phyloP scores from a whole-genome alignment of 1,139 yeast genomes.

The Taiozyma onychis region DNA sequence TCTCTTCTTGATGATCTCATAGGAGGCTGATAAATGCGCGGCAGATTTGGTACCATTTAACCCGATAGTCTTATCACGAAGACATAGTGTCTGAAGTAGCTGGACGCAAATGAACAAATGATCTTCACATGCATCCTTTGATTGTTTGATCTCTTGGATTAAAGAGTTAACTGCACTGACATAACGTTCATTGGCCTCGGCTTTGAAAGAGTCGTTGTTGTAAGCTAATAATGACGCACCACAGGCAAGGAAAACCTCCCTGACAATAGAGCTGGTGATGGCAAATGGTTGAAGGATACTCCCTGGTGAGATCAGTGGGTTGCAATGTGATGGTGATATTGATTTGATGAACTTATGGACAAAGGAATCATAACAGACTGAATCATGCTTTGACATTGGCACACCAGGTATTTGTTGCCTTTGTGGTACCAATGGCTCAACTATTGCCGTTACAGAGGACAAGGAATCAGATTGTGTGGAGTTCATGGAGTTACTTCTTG shows the following conservation, averaged over 20 bases:
- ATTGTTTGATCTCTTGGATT: conserved; percentile 14
- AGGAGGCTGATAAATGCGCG: conserved; percentile 26
- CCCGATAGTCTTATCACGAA: conserved; percentile 26
- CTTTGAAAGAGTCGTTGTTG: conserved; percentile 13
- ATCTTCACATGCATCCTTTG: conserved; percentile 21
- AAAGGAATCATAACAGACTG: conserved; percentile 24
- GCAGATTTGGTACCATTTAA: conserved; percentile 25
- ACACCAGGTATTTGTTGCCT: conserved; percentile 18
- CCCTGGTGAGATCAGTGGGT: conserved; percentile 22
- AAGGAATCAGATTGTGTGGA: not conserved
- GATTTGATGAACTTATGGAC: conserved; percentile 24
- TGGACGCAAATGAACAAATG: conserved; percentile 27
- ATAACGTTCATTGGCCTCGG: conserved; percentile 24
- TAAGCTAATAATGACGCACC: conserved; percentile 27
- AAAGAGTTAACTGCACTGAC: conserved; percentile 19
- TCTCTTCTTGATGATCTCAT: conserved; percentile 22
- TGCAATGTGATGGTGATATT: conserved; percentile 25
- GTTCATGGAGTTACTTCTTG: not conserved
- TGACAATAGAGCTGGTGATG: conserved; percentile 19
- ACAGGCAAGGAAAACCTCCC: conserved; percentile 27
- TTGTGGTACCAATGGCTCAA: not conserved
- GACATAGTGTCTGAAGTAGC: conserved; percentile 24
- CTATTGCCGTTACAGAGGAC: not conserved
- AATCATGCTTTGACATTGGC: conserved; percentile 12
- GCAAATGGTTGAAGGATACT: conserved; percentile 19